Evolutionary conservation across 352 stramenopile genomes (phyloP).

Genomic region (Elongisporangium senticosum): DNA sequence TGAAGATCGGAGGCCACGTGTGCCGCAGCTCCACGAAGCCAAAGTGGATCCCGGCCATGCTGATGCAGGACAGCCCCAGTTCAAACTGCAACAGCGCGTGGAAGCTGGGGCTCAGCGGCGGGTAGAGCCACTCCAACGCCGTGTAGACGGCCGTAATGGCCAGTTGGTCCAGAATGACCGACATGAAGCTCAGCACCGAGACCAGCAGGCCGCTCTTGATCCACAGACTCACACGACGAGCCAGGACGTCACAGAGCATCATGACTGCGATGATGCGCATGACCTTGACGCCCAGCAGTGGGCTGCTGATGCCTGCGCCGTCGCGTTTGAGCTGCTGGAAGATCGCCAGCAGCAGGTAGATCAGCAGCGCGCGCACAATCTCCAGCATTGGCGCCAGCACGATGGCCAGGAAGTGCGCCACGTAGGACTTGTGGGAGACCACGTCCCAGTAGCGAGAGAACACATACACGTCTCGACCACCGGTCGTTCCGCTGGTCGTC

Average conservation of each 20-base stretch:
- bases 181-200: conserved; percentile 61
- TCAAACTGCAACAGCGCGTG: conserved; percentile 48
- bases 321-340: conserved; percentile 24
- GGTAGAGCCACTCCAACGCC: conserved; percentile 50
- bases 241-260: conserved; percentile 48
- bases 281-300: conserved; percentile 30
- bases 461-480: conserved; percentile 50
- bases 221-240: conserved; percentile 51
- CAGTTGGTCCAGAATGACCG: conserved; percentile 63
- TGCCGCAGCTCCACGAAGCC: conserved; percentile 53
- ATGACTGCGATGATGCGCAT: conserved; percentile 41
- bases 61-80: conserved; percentile 44
- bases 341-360: conserved; percentile 54
- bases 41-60: conserved; percentile 42
- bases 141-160: conserved; percentile 51
- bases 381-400: conserved; percentile 62
- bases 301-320: not conserved
- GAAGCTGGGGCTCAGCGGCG: conserved; percentile 30
- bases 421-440: conserved; percentile 65
- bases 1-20: conserved; percentile 63
- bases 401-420: conserved; percentile 61
- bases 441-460: conserved; percentile 84
- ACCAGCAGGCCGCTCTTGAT: conserved; percentile 76
- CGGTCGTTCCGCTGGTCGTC: conserved; percentile 6
- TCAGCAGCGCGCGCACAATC: conserved; percentile 50